Percentiles rank a stretch among this genome's conserved stretches.
phyloP scores from a whole-genome alignment of 2,329 filamentous ascomycete species.

The Knoxdaviesia proteae region DNA sequence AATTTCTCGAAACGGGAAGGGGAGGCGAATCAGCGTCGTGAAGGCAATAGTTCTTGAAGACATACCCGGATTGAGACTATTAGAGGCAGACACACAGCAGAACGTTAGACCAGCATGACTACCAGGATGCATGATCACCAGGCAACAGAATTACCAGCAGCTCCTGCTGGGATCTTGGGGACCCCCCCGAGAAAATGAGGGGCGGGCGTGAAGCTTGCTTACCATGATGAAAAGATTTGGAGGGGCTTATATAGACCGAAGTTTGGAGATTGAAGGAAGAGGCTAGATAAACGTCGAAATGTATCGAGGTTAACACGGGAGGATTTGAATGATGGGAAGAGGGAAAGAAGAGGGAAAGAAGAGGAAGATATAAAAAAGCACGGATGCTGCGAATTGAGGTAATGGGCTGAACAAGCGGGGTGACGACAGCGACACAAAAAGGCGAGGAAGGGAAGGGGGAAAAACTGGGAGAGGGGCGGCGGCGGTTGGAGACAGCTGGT shows the following conservation, averaged over 20 bases:
- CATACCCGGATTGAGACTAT: conserved; percentile 50
- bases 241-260: neutral
- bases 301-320: conserved; percentile 1
- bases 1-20: no score
- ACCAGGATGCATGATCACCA: no score
- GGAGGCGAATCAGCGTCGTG: no score
- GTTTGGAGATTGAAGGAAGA: neutral
- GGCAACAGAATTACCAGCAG: no score
- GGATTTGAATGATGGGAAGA: conserved; percentile 3
- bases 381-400: neutral
- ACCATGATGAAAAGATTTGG: no score
- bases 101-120: no score
- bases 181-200: no score
- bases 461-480: neutral
- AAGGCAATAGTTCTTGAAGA: conserved; percentile 7
- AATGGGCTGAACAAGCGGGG: neutral
- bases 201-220: no score
- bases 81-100: conserved; percentile 5
- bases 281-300: neutral
- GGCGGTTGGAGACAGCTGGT: no score
- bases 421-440: neutral
- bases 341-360: conserved; percentile 1
- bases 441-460: neutral
- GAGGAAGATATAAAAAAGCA: conserved; percentile 1
- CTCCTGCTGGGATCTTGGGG: no score